Base-by-base conservation (phyloP, 192 early-diverging fungal species). In the Entomortierella chlamydospora region DNA sequence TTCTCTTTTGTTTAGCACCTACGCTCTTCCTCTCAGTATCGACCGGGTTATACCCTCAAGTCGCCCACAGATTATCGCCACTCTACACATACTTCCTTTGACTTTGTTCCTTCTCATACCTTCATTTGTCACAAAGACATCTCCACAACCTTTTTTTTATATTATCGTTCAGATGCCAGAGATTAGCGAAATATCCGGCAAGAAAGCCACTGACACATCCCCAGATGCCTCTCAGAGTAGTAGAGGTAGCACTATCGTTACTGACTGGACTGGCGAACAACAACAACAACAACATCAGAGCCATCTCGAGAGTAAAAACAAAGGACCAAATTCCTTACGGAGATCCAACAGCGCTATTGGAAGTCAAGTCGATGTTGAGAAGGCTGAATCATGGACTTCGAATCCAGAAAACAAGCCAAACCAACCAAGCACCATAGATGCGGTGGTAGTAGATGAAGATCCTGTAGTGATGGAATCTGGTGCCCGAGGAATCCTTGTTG, bases 381-480 rank as follows among this genome's bases (percentile, higher is more conserved):
- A 41, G 39, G 13, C 6, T 41, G 39, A 13, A 6, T 41, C 39
- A 9, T 41, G 39, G 39, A 6, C 39, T 9, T 41, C 39, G 13
- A 13, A 47, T 47, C 45, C 45, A 47, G 45, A 47, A 20, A 12
- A 47, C 45, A n/a, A n/a, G n/a, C 45, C 45, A 3, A 20, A 47
- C 15, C 34, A 47, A 20, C 15, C 5, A 3, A 47, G 8, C 15
- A 12, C 45, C 22, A 20, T 70, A 12, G 50, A 58, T 54, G 50
- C 41, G 12, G 22, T 26, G 5, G 29, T 41, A 23, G 59, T n/a
- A 7, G 63, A 73, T 13, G 71, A 20, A 12, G 45, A 20, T 17
- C 20, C 45, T 49, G 64, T 67, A 18, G 64, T 74, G 3, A 74
- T 74, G 72, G 72, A 74, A 58, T 61, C 64, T 62, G 72, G 72